phyloP scores from a whole-genome alignment of 2,329 filamentous ascomycete genomes.

The Penicillium sp. region DNA sequence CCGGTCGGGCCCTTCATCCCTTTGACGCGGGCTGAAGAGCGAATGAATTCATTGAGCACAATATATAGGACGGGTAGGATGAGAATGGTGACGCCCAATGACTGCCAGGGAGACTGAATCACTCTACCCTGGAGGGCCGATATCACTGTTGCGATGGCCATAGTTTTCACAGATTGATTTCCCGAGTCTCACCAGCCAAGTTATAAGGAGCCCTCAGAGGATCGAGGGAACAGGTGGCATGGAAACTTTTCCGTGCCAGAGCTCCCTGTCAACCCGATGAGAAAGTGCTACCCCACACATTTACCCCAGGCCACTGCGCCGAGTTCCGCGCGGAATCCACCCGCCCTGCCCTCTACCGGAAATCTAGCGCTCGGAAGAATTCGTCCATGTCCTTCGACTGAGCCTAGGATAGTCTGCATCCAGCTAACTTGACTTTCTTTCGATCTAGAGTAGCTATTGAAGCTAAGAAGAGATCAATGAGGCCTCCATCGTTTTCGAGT shows the following conservation, averaged over 20 bases:
- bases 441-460: too few relatives aligned
- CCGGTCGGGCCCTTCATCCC: conserved; percentile 51
- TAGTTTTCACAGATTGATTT: conserved; percentile 13
- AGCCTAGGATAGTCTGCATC: too few relatives aligned
- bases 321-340: conserved; percentile 14
- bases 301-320: conserved; percentile 3
- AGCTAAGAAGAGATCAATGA: too few relatives aligned
- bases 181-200: not conserved
- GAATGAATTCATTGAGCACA: conserved; percentile 51
- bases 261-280: not conserved
- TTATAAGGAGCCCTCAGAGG: not conserved
- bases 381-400: too few relatives aligned
- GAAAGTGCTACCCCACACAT: conserved; percentile 11
- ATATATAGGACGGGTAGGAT: conserved; percentile 46
- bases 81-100: conserved; percentile 18
- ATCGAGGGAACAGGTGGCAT: not conserved
- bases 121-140: conserved; percentile 20
- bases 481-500: too few relatives aligned
- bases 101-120: conserved; percentile 21
- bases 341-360: conserved; percentile 7
- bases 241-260: conserved; percentile 20
- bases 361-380: conserved; percentile 2
- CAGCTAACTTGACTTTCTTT: too few relatives aligned
- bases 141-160: conserved; percentile 29
- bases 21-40: conserved; percentile 45